Evolutionary conservation across 202 grass and related monocot genomes (phyloP).

Genomic region (Schoenoplectus tabernaemontani): DNA sequence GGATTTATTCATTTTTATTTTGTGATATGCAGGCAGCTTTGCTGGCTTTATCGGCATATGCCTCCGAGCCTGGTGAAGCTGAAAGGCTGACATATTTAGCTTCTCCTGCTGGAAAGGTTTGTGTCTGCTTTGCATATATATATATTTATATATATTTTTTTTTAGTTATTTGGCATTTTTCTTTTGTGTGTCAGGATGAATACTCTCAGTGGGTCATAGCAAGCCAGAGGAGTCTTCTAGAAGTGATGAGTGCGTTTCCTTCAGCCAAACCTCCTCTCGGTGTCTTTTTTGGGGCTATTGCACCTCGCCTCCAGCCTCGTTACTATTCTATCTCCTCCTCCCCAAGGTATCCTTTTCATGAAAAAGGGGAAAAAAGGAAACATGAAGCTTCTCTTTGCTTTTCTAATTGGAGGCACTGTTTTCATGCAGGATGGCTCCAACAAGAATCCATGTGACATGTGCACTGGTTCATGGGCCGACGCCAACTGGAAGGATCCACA

Average conservation of each 20-base stretch:
- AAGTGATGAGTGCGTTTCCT: constrained; percentile 83
- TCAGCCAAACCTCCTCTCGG: constrained; percentile 78
- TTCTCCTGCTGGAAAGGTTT: constrained; percentile 95
- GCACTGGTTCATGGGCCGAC: constrained; percentile 78
- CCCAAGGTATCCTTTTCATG: constrained; percentile 39
- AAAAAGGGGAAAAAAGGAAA: not conserved
- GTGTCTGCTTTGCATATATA: constrained; percentile 3
- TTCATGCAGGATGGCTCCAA: constrained; percentile 48
- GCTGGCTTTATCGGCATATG: constrained; percentile 71
- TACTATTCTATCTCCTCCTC: constrained; percentile 96
- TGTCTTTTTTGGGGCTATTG: constrained; percentile 78
- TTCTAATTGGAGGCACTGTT: not conserved
- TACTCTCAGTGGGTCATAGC: constrained; percentile 83
- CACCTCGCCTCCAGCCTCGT: constrained; percentile 74
- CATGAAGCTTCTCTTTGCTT: not conserved
- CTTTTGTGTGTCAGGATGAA: constrained; percentile 48
- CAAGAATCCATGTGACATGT: constrained; percentile 89
- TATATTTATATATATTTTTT: not conserved
- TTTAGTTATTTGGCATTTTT: not conserved
- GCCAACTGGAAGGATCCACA: constrained; percentile 84
- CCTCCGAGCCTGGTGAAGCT: constrained; percentile 61
- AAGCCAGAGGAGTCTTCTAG: constrained; percentile 78
- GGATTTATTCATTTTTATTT: not conserved
- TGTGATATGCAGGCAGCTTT: constrained; percentile 57
- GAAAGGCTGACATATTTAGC: constrained; percentile 75